Evolutionary conservation across 495 filamentous ascomycete genomes (phyloP).

Genomic region (Choiromyces venosus): DNA sequence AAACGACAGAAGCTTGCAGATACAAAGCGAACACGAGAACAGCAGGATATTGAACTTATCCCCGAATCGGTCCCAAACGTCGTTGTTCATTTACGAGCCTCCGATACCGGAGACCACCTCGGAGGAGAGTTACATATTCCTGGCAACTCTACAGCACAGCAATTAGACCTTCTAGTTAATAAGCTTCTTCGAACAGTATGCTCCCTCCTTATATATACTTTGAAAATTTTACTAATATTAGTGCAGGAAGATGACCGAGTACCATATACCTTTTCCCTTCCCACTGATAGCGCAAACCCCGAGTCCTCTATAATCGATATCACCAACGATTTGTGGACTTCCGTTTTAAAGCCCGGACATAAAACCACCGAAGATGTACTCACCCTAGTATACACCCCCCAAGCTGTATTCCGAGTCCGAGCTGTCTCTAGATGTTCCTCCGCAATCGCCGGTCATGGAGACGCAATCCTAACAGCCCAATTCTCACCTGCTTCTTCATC

Average conservation of each 20-base stretch:
- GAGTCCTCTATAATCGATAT: slow-evolving; percentile 54
- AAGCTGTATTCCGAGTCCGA: slow-evolving; percentile 90
- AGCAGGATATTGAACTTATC: slow-evolving; percentile 67
- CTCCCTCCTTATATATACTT: slow-evolving; percentile 29
- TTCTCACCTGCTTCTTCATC: slow-evolving; percentile 81
- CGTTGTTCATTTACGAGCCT: slow-evolving; percentile 81
- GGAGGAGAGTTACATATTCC: slow-evolving; percentile 58
- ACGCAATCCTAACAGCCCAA: slow-evolving; percentile 79
- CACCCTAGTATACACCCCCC: slow-evolving; percentile 75
- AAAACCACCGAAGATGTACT: slow-evolving; percentile 68
- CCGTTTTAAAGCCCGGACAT: slow-evolving; percentile 57
- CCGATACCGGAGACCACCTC: slow-evolving; percentile 59
- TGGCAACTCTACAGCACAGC: slow-evolving; percentile 78
- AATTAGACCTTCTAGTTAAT: slow-evolving; percentile 87
- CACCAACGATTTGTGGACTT: slow-evolving; percentile 68
- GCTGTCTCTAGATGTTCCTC: slow-evolving; percentile 85
- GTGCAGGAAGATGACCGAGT: slow-evolving; percentile 69
- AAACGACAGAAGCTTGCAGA: slow-evolving; percentile 79
- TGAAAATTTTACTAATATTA: background rate
- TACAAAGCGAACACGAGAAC: slow-evolving; percentile 63
- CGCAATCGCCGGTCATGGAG: slow-evolving; percentile 82
- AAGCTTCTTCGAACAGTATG: slow-evolving; percentile 74
- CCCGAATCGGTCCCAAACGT: slow-evolving; percentile 70
- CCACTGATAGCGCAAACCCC: slow-evolving; percentile 45
- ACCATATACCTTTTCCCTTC: slow-evolving; percentile 81